Conservation (phyloP, 164 flowering plant species). For the Aristolochia contorta region DNA sequence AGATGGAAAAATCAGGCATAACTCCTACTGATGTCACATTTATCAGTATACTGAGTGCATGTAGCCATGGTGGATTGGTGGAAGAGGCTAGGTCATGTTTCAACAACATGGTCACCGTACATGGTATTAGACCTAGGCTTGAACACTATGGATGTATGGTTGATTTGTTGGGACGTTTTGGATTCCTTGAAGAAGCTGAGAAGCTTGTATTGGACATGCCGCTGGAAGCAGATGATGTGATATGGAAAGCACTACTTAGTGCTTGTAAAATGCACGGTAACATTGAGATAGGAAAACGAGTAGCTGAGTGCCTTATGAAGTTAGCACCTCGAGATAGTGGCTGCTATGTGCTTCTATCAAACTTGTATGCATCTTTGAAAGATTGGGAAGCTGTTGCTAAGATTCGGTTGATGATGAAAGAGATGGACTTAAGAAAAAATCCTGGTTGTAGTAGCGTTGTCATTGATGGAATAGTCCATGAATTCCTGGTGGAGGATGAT, state of each 20-base stretch:
- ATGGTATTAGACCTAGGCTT: slow-evolving; percentile 36
- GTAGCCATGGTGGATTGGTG: slow-evolving; percentile 61
- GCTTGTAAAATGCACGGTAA: slow-evolving; percentile 51
- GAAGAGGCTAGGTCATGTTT: slow-evolving; percentile 32
- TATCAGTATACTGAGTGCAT: slow-evolving; percentile 38
- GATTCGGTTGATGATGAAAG: slow-evolving; percentile 48
- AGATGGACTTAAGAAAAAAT: slow-evolving; percentile 43
- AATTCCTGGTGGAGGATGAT: slow-evolving; percentile 47
- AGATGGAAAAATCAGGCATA: slow-evolving; percentile 34
- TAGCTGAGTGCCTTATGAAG: slow-evolving; percentile 32
- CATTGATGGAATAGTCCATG: slow-evolving; percentile 43
- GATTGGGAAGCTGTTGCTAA: slow-evolving; percentile 44
- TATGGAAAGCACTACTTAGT: slow-evolving; percentile 50
- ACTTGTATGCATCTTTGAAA: slow-evolving; percentile 42
- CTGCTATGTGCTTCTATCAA: slow-evolving; percentile 51
- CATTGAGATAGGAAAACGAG: slow-evolving; percentile 36
- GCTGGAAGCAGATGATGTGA: slow-evolving; percentile 40
- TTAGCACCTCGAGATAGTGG: slow-evolving; percentile 45
- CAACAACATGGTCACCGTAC: slow-evolving; percentile 30
- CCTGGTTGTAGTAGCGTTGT: slow-evolving; percentile 67
- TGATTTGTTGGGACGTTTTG: slow-evolving; percentile 61
- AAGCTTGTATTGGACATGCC: slow-evolving; percentile 44
- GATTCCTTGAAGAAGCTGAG: slow-evolving; percentile 44
- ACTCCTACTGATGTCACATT: slow-evolving; percentile 39
- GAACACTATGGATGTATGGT: slow-evolving; percentile 70